These are phyloP conservation scores for Aureobasidium sp. DNA, from an alignment of 2,329 filamentous ascomycete species.

Conservation along the genomic window DNA sequence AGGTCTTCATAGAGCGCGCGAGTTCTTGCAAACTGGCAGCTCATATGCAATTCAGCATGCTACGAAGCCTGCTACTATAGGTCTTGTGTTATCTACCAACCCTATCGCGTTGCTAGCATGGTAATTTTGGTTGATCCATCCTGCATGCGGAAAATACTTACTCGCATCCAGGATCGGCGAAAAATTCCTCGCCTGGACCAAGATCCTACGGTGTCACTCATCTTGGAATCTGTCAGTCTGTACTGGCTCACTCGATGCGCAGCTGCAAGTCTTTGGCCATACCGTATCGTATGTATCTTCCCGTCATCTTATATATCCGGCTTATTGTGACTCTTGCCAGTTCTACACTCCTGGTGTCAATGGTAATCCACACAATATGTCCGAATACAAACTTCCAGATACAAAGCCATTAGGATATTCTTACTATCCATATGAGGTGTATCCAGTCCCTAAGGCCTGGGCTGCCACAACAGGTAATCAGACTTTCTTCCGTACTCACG, in stretches of 20 bases:
- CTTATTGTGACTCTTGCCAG: neutral
- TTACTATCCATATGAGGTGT: slow-evolving; percentile 38
- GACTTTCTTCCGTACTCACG: slow-evolving; percentile 34
- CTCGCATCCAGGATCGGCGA: slow-evolving; percentile 44
- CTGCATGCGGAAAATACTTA: neutral
- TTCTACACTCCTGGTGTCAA: neutral
- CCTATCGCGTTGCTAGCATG: slow-evolving; percentile 53
- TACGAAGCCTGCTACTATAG: slow-evolving; percentile 50
- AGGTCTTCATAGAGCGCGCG: slow-evolving; percentile 28
- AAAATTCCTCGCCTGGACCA: slow-evolving; percentile 49
- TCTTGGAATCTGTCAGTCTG: slow-evolving; percentile 44
- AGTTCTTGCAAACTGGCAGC: slow-evolving; percentile 37
- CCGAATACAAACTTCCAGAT: slow-evolving; percentile 16
- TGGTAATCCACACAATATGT: neutral
- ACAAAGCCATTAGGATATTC: slow-evolving; percentile 39
- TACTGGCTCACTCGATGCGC: slow-evolving; percentile 48
- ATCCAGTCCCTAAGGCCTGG: slow-evolving; percentile 33
- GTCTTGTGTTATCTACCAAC: slow-evolving; percentile 46
- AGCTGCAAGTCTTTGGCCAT: slow-evolving; percentile 41
- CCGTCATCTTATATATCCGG: too few relatives aligned
- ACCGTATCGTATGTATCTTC: slow-evolving; percentile 29
- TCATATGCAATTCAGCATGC: slow-evolving; percentile 50
- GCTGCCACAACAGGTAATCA: slow-evolving; percentile 34
- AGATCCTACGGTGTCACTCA: slow-evolving; percentile 33
- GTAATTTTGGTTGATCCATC: slow-evolving; percentile 18